These are phyloP conservation scores for Theobroma grandiflorum DNA, from an alignment of 441 rosid genomes.

Conservation along the genomic window DNA sequence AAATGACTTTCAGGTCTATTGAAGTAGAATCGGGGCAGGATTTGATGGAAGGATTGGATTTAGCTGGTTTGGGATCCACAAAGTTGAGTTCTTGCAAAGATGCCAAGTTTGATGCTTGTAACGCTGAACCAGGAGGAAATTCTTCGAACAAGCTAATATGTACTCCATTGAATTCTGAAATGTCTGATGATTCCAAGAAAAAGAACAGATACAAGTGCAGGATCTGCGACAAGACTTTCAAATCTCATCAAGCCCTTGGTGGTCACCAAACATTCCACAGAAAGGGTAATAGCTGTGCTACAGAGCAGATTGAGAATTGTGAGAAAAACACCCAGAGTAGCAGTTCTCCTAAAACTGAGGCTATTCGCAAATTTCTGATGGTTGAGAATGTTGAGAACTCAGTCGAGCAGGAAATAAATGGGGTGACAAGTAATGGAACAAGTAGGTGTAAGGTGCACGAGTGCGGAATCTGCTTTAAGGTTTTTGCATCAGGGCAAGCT, in stretches of 20 bases:
- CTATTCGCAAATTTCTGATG: slow-evolving; percentile 26
- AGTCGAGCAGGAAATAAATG: slow-evolving; percentile 30
- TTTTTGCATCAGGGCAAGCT: slow-evolving; percentile 59
- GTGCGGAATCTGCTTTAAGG: slow-evolving; percentile 54
- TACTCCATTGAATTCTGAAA: slow-evolving; percentile 31
- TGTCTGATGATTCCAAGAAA: slow-evolving; percentile 28
- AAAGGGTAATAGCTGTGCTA: slow-evolving; percentile 26
- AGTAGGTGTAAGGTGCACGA: slow-evolving; percentile 41
- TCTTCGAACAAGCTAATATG: slow-evolving; percentile 25
- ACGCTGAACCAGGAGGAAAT: slow-evolving; percentile 32
- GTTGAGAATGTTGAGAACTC: slow-evolving; percentile 30
- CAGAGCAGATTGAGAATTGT: slow-evolving; percentile 31
- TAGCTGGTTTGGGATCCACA: slow-evolving; percentile 28
- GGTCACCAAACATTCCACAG: slow-evolving; percentile 72
- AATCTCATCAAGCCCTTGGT: slow-evolving; percentile 65
- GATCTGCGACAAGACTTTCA: slow-evolving; percentile 59
- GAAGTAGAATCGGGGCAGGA: slow-evolving; percentile 30
- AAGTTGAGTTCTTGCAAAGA: slow-evolving; percentile 29
- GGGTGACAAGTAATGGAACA: slow-evolving; percentile 18
- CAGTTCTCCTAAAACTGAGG: slow-evolving; percentile 36
- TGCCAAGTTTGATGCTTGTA: slow-evolving; percentile 24
- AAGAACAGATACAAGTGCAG: slow-evolving; percentile 47
- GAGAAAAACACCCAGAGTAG: slow-evolving; percentile 24
- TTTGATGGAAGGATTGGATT: slow-evolving; percentile 29
- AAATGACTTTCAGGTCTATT: slow-evolving; percentile 7